Conservation (phyloP, 1,284 basidiomycete genomes). For the Heterobasidion parviporum region DNA sequence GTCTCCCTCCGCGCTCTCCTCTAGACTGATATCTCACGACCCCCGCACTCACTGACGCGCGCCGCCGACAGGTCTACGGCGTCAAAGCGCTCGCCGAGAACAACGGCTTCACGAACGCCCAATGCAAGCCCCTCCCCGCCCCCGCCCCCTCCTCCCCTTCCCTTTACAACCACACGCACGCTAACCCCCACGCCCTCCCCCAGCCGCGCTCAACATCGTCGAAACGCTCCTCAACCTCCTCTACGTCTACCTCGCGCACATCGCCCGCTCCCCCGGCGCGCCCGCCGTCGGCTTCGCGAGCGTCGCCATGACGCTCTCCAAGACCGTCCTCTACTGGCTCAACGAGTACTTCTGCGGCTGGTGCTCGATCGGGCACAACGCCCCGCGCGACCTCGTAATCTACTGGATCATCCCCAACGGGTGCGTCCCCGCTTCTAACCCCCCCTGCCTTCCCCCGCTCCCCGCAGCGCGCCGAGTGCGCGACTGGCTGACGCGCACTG, state of each 20-base stretch:
- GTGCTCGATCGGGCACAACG: conserved; percentile 75
- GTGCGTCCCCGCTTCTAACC: conserved; percentile 40
- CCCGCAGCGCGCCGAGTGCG: neutral
- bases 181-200: neutral
- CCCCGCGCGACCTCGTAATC: conserved; percentile 37
- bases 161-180: no score
- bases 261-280: conserved; percentile 49
- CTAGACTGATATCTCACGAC: conserved; percentile 1
- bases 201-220: conserved; percentile 74
- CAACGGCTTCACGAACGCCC: conserved; percentile 83
- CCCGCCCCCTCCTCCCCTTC: no score
- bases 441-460: no score
- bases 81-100: conserved; percentile 49
- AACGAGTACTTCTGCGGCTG: conserved; percentile 70
- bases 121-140: conserved; percentile 42
- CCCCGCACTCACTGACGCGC: no score
- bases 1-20: conserved; percentile 11
- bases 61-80: conserved; percentile 57
- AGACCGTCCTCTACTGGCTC: conserved; percentile 77
- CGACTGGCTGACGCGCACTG: neutral
- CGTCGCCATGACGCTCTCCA: conserved; percentile 72
- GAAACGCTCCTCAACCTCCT: conserved; percentile 71
- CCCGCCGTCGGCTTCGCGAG: conserved; percentile 71
- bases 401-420: conserved; percentile 77
- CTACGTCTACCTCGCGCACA: conserved; percentile 72